These are phyloP conservation scores for Penstemon eatonii DNA, from an alignment of 257 asterid species.

Conservation along the genomic window DNA sequence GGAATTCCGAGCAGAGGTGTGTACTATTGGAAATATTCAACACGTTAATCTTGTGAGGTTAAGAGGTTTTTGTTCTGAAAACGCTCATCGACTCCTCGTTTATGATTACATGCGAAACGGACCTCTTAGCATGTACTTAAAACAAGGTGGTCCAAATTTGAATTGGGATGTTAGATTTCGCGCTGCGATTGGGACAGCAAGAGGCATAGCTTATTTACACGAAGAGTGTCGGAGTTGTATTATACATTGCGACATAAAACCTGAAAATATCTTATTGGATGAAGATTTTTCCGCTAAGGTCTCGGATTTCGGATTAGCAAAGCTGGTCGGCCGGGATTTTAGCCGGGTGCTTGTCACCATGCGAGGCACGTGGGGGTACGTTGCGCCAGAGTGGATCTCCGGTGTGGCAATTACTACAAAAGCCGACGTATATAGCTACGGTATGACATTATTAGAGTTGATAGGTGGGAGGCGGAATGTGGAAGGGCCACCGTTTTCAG, in stretches of 20 bases:
- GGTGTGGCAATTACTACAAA: conserved; percentile 79
- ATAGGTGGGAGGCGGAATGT: conserved; percentile 70
- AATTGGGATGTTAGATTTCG: conserved; percentile 73
- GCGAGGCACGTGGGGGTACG: conserved; percentile 89
- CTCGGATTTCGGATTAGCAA: conserved; percentile 81
- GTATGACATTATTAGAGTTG: conserved; percentile 72
- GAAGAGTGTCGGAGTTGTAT: conserved; percentile 73
- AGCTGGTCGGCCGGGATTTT: conserved; percentile 72
- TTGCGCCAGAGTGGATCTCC: conserved; percentile 90
- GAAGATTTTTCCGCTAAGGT: conserved; percentile 69
- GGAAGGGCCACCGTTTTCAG: conserved; percentile 59
- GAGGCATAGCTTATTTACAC: conserved; percentile 75
- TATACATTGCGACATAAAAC: conserved; percentile 81
- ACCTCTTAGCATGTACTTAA: conserved; percentile 61
- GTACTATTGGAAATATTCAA: conserved; percentile 79
- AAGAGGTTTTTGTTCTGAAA: conserved; percentile 76
- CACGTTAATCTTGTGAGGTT: conserved; percentile 77
- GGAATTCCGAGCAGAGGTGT: conserved; percentile 80
- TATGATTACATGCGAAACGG: conserved; percentile 88
- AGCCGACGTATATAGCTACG: conserved; percentile 83
- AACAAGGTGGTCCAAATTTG: conserved; percentile 45
- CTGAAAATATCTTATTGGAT: conserved; percentile 68
- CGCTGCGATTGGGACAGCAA: conserved; percentile 61
- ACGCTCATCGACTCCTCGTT: conserved; percentile 70
- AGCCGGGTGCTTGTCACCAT: conserved; percentile 72